Evolutionary conservation across 225 moss, liverwort and hornwort species (phyloP).

Genomic region (Sphagnum tenellum): DNA sequence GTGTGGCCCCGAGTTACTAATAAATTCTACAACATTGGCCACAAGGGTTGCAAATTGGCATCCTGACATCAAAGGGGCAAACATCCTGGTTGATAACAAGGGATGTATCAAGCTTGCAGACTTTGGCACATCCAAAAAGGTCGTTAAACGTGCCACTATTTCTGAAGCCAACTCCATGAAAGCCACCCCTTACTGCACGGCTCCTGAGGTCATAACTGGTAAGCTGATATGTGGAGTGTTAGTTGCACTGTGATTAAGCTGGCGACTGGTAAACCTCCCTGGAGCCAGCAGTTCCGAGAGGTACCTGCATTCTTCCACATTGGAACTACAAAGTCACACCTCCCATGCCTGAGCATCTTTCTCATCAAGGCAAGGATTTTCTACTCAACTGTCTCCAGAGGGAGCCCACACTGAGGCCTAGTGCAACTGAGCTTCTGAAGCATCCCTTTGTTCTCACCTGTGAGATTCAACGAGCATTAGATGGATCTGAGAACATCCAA

Average conservation of each 20-base stretch:
- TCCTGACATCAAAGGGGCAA: constrained; percentile 92
- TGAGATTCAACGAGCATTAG: too few relatives aligned
- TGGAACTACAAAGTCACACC: constrained; percentile 48
- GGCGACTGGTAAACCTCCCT: constrained; percentile 42
- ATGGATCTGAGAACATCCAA: too few relatives aligned
- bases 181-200: constrained; percentile 46
- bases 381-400: constrained; percentile 44
- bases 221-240: constrained; percentile 47
- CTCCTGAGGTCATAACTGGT: constrained; percentile 48
- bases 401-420: constrained; percentile 37
- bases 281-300: constrained; percentile 22
- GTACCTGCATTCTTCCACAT: constrained; percentile 39
- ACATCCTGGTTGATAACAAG: constrained; percentile 90
- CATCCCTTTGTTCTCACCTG: too few relatives aligned
- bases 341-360: constrained; percentile 43
- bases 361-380: constrained; percentile 27
- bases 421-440: too few relatives aligned
- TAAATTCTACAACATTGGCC: too few relatives aligned
- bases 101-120: constrained; percentile 93
- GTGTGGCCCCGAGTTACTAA: too few relatives aligned
- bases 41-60: constrained; percentile 12
- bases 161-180: constrained; percentile 47
- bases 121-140: constrained; percentile 77
- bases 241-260: constrained; percentile 41
- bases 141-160: constrained; percentile 35